Evolutionary conservation across 108 stramenopile species (phyloP).

Genomic region (Seminavis robusta): DNA sequence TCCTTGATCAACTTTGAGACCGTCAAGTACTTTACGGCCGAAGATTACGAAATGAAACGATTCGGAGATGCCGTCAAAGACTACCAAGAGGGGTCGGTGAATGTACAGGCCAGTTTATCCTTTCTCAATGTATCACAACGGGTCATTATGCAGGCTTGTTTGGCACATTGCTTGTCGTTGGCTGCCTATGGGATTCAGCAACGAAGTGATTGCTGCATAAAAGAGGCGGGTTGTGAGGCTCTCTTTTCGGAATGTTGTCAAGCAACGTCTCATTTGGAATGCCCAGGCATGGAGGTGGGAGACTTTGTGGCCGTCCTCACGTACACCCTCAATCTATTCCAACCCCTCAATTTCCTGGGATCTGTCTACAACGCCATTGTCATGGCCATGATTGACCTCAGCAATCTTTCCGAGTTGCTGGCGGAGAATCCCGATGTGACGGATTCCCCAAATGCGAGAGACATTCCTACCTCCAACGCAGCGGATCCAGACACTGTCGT

Average conservation of each 20-base stretch:
- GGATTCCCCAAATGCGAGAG: constrained; percentile 80
- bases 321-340: constrained; percentile 88
- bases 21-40: constrained; percentile 96
- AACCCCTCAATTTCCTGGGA: constrained; percentile 94
- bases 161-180: constrained; percentile 71
- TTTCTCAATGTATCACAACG: constrained; percentile 91
- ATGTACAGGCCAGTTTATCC: constrained; percentile 82
- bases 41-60: constrained; percentile 81
- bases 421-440: constrained; percentile 85
- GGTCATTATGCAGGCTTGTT: constrained; percentile 76
- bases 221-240: constrained; percentile 56
- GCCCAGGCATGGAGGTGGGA: constrained; percentile 88
- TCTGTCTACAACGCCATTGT: constrained; percentile 86
- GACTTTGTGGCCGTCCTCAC: constrained; percentile 94
- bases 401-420: constrained; percentile 88
- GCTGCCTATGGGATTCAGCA: constrained; percentile 57
- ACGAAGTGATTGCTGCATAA: constrained; percentile 58
- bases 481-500: constrained; percentile 77
- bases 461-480: constrained; percentile 36
- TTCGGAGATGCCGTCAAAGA: constrained; percentile 67
- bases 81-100: constrained; percentile 77
- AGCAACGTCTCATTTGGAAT: constrained; percentile 25
- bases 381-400: constrained; percentile 91
- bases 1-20: constrained; percentile 94
- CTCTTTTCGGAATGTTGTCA: constrained; percentile 64